Percentiles rank a stretch among this genome's conserved stretches.
Conservation (phyloP, 192 early-diverging fungal species). For the Umbelopsis ramanniana region DNA sequence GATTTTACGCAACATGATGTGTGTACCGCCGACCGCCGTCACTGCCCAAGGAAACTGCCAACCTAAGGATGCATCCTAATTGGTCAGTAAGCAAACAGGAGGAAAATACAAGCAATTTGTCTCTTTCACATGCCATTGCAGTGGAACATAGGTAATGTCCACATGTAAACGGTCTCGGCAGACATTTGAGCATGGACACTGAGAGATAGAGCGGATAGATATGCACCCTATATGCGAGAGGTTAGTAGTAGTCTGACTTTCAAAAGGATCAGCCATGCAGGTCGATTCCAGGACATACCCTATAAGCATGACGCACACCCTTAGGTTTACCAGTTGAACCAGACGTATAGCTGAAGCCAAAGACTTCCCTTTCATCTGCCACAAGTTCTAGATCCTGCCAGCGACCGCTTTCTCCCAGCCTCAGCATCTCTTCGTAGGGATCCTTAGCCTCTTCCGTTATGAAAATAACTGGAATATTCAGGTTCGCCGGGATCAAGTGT, state of each 20-base stretch:
- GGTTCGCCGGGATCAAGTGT: slow-evolving; percentile 34
- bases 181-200: slow-evolving; percentile 48
- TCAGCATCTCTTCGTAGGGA: slow-evolving; percentile 55
- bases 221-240: slow-evolving; percentile 39
- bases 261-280: background rate
- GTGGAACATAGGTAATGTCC: slow-evolving; percentile 63
- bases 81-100: slow-evolving; percentile 3
- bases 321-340: slow-evolving; percentile 66
- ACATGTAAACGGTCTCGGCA: slow-evolving; percentile 53
- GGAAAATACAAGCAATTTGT: background rate
- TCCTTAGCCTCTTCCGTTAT: background rate
- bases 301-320: slow-evolving; percentile 56
- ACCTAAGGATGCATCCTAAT: slow-evolving; percentile 34
- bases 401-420: slow-evolving; percentile 8
- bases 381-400: slow-evolving; percentile 53
- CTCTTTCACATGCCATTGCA: slow-evolving; percentile 43
- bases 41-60: slow-evolving; percentile 35
- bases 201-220: slow-evolving; percentile 51
- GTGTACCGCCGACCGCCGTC: slow-evolving; percentile 33
- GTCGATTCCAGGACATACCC: slow-evolving; percentile 8
- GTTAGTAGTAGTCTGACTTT: background rate
- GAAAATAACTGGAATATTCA: slow-evolving; percentile 33
- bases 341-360: slow-evolving; percentile 63
- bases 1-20: slow-evolving; percentile 57
- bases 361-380: slow-evolving; percentile 47